Evolutionary conservation across 371 early-diverging fungal genomes (phyloP).

Genomic region (Mucor irregularis): DNA sequence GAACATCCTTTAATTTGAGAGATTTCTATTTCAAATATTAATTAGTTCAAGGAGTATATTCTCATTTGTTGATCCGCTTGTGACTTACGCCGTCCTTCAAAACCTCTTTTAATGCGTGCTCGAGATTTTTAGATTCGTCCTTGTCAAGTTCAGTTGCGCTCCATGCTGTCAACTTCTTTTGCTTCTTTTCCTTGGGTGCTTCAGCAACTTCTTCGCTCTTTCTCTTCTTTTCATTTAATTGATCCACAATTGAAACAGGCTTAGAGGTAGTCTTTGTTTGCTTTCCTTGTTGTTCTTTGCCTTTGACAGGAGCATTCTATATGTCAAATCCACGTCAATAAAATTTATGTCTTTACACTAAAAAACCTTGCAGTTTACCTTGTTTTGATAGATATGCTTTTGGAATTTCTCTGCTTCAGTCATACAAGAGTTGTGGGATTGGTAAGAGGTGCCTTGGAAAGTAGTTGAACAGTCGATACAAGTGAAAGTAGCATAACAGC

Average conservation of each 20-base stretch:
- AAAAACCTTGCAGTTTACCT: constrained; percentile 43
- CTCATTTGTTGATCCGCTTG: neutral
- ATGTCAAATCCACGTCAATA: too few relatives aligned
- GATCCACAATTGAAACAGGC: constrained; percentile 61
- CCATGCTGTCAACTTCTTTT: constrained; percentile 28
- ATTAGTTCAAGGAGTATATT: neutral
- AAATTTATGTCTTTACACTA: neutral
- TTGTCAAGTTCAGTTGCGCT: constrained; percentile 27
- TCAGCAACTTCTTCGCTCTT: constrained; percentile 29
- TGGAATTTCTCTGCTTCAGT: constrained; percentile 93
- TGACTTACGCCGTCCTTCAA: constrained; percentile 25
- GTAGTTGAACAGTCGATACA: constrained; percentile 92
- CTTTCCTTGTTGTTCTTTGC: constrained; percentile 27
- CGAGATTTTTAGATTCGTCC: constrained; percentile 25
- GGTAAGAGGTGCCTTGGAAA: constrained; percentile 77
- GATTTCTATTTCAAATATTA: constrained; percentile 18
- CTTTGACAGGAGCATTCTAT: constrained; percentile 17
- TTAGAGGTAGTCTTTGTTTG: constrained; percentile 7
- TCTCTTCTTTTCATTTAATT: constrained; percentile 55
- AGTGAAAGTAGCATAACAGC: constrained; percentile 86
- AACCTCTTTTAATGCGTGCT: constrained; percentile 33
- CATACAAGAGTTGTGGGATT: constrained; percentile 84
- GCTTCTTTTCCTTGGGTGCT: constrained; percentile 12
- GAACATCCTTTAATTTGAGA: constrained; percentile 29
- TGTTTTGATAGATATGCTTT: constrained; percentile 61